These are phyloP conservation scores for Tillandsia leiboldiana DNA, from an alignment of 176 grass and related monocot genomes.

Conservation along the genomic window DNA sequence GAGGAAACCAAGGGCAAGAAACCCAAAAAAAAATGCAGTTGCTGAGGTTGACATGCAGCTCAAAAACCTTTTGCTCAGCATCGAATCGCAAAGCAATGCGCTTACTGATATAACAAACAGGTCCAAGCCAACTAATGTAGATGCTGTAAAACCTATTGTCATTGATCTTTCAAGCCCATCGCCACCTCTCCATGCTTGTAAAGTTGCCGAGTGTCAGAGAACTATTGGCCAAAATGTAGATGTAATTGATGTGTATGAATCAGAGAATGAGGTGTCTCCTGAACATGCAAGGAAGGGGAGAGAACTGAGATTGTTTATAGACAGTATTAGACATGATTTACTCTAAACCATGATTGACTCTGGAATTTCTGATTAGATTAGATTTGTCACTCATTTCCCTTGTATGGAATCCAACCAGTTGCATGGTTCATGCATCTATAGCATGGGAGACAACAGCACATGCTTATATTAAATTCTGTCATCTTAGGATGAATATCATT, in stretches of 20 bases:
- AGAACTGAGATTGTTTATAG: constrained; percentile 31
- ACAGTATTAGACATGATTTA: constrained; percentile 48
- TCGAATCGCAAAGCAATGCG: constrained; percentile 38
- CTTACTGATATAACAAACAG: constrained; percentile 24
- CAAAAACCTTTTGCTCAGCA: constrained; percentile 40
- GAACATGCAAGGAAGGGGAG: constrained; percentile 38
- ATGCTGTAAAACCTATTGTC: constrained; percentile 4
- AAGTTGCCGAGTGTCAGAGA: neutral
- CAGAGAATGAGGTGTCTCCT: constrained; percentile 35
- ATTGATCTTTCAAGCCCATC: constrained; percentile 48
- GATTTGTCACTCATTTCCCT: neutral
- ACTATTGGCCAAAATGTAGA: constrained; percentile 2
- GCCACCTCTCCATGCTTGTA: constrained; percentile 3
- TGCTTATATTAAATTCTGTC: constrained; percentile 17
- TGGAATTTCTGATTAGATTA: neutral
- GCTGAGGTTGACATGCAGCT: constrained; percentile 50
- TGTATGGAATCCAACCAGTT: neutral
- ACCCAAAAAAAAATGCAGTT: constrained; percentile 32
- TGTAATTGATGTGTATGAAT: constrained; percentile 37
- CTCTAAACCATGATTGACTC: constrained; percentile 18
- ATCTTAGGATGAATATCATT: too few relatives aligned
- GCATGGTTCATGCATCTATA: constrained; percentile 6
- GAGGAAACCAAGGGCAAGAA: constrained; percentile 50
- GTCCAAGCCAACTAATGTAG: neutral
- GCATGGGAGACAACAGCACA: constrained; percentile 5